Conservation (phyloP, 2,329 filamentous ascomycete genomes). For the Cytospora paraplurivora region DNA sequence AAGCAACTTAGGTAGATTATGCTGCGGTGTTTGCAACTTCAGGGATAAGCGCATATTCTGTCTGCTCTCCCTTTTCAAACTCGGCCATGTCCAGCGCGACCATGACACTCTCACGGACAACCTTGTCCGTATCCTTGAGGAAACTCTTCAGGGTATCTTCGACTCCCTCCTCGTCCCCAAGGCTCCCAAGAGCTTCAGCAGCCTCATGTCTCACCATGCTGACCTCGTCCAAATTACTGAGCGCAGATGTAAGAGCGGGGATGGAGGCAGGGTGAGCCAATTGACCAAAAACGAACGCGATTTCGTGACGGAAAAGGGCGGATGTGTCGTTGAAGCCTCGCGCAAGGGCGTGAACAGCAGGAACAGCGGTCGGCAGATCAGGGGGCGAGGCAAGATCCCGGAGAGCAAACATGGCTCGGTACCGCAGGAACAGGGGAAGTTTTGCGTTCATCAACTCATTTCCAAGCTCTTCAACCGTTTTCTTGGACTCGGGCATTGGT, state of each 20-base stretch:
- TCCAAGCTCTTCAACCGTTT: slow-evolving; percentile 74
- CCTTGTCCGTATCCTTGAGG: slow-evolving; percentile 85
- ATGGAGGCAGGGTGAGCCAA: slow-evolving; percentile 96
- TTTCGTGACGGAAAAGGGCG: slow-evolving; percentile 94
- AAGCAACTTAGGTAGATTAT: slow-evolving; percentile 33
- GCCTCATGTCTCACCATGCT: slow-evolving; percentile 99
- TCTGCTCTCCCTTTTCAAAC: slow-evolving; percentile 85
- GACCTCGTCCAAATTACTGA: slow-evolving; percentile 78
- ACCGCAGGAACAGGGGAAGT: slow-evolving; percentile 84
- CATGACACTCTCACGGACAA: slow-evolving; percentile 91
- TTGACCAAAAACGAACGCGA: slow-evolving; percentile 97
- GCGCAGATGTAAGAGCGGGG: slow-evolving; percentile 75
- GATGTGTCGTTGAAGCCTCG: slow-evolving; percentile 83
- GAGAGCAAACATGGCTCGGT: slow-evolving; percentile 97
- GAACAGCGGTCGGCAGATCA: slow-evolving; percentile 82
- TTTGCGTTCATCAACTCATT: slow-evolving; percentile 76
- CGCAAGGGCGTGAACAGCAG: slow-evolving; percentile 84
- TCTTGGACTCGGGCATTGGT: slow-evolving; percentile 71
- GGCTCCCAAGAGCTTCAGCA: slow-evolving; percentile 89
- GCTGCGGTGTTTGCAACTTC: slow-evolving; percentile 51
- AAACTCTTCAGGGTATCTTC: slow-evolving; percentile 83
- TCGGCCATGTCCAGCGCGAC: slow-evolving; percentile 98
- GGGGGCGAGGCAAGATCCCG: slow-evolving; percentile 93
- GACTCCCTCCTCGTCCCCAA: slow-evolving; percentile 91
- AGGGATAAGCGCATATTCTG: slow-evolving; percentile 91